phyloP scores from a whole-genome alignment of 2,329 filamentous ascomycete species.

The Fusarium avenaceum region DNA sequence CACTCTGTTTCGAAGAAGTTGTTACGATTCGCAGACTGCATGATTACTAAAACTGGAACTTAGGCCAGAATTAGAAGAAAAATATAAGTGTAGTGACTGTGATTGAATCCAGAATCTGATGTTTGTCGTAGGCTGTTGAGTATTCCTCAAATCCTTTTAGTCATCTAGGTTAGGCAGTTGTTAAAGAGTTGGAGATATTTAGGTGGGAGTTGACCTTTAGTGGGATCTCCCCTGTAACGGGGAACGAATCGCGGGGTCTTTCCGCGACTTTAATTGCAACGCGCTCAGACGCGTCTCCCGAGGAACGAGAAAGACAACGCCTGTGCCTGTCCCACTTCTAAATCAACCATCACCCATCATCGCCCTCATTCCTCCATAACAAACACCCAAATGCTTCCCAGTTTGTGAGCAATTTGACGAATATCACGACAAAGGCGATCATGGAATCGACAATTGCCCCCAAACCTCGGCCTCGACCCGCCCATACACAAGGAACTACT shows the following conservation, averaged over 20 bases:
- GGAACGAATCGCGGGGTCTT: slow-evolving; percentile 50
- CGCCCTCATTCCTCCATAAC: slow-evolving; percentile 12
- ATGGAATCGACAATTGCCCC: slow-evolving; percentile 54
- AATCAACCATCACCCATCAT: slow-evolving; percentile 19
- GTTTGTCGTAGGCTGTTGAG: not conserved
- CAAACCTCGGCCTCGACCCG: slow-evolving; percentile 74
- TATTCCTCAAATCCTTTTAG: slow-evolving; percentile 1
- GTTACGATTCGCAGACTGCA: slow-evolving; percentile 78
- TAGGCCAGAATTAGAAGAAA: too few relatives aligned
- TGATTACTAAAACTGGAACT: slow-evolving; percentile 54
- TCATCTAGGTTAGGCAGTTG: slow-evolving; percentile 37
- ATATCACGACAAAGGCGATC: slow-evolving; percentile 5
- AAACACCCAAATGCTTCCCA: slow-evolving; percentile 22
- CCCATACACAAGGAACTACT: slow-evolving; percentile 87
- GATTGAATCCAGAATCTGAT: not conserved
- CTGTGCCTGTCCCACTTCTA: slow-evolving; percentile 20
- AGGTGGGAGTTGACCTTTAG: slow-evolving; percentile 31
- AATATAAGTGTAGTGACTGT: not conserved
- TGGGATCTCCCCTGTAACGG: slow-evolving; percentile 34
- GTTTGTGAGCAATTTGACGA: slow-evolving; percentile 5
- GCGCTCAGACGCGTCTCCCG: slow-evolving; percentile 58
- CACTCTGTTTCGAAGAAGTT: slow-evolving; percentile 96
- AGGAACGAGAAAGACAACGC: slow-evolving; percentile 23
- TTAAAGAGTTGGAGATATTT: slow-evolving; percentile 25
- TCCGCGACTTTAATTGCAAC: slow-evolving; percentile 56